Conservation (phyloP, 2,329 filamentous ascomycete species). For the Cladosporium sp. region DNA sequence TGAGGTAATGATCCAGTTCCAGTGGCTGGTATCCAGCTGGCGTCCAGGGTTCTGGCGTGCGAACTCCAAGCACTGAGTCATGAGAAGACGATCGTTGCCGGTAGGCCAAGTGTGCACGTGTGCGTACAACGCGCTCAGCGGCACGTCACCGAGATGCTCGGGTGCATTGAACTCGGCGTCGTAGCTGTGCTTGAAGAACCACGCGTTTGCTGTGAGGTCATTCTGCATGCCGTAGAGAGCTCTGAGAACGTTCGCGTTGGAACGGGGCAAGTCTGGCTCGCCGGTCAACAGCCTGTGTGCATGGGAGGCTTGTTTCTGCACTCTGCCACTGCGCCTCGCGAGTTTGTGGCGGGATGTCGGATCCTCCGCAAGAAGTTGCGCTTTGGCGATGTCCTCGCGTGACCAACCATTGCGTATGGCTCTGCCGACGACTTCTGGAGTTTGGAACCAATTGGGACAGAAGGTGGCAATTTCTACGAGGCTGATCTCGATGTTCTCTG, state of each 20-base stretch:
- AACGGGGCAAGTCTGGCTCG: background rate
- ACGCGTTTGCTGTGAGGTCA: conserved; percentile 23
- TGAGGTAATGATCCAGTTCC: conserved; percentile 23
- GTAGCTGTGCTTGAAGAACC: conserved; percentile 16
- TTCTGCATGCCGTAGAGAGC: conserved; percentile 13
- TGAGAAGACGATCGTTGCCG: conserved; percentile 21
- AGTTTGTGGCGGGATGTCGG: background rate
- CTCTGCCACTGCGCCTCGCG: background rate
- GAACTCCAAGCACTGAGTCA: conserved; percentile 26
- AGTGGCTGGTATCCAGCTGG: conserved; percentile 25
- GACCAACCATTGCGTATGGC: conserved; percentile 19
- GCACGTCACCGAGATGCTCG: conserved; percentile 12
- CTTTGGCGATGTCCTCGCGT: conserved; percentile 13
- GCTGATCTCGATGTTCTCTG: conserved; percentile 23
- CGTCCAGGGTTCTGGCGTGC: conserved; percentile 17
- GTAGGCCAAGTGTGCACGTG: conserved; percentile 23
- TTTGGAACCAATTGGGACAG: conserved; percentile 24
- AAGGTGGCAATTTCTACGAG: conserved; percentile 25
- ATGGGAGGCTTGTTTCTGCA: conserved; percentile 22
- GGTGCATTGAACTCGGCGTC: background rate
- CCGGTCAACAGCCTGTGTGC: conserved; percentile 16
- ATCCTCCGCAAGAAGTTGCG: conserved; percentile 15
- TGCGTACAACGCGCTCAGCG: conserved; percentile 15
- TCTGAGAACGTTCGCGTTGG: background rate
- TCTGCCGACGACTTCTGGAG: conserved; percentile 16